Conservation (phyloP, 306 rosid species). For the Acacia melanoxylon region DNA sequence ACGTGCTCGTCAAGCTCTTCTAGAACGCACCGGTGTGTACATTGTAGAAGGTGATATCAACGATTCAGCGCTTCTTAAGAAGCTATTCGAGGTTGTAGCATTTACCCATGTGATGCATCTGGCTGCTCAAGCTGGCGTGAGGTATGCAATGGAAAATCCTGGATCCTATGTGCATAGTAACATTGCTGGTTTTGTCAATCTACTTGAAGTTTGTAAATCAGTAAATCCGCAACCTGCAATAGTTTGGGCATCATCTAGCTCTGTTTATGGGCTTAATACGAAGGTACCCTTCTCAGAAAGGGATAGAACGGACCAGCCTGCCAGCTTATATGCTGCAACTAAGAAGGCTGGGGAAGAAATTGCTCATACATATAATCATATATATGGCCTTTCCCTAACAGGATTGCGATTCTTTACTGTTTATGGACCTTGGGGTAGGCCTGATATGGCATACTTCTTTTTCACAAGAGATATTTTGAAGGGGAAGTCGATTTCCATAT, state of each 20-base stretch:
- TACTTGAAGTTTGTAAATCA: constrained; percentile 82
- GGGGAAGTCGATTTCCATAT: constrained; percentile 76
- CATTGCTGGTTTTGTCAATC: constrained; percentile 88
- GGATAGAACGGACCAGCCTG: constrained; percentile 92
- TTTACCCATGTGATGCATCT: constrained; percentile 98
- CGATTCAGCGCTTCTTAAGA: constrained; percentile 64
- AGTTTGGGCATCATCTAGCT: constrained; percentile 96
- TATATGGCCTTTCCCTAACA: constrained; percentile 87
- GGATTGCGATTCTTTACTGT: constrained; percentile 93
- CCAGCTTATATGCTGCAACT: constrained; percentile 93
- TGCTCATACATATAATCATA: constrained; percentile 93
- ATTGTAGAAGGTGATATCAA: constrained; percentile 94
- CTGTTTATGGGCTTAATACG: constrained; percentile 91
- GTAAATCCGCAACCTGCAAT: constrained; percentile 93
- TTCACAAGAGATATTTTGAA: constrained; percentile 86
- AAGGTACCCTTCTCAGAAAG: constrained; percentile 92
- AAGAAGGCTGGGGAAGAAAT: constrained; percentile 99
- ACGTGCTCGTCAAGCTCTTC: constrained; percentile 74
- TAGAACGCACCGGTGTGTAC: constrained; percentile 86
- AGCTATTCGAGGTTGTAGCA: constrained; percentile 88
- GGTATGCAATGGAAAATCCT: constrained; percentile 99
- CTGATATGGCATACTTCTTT: constrained; percentile 97
- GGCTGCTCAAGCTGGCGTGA: constrained; percentile 99
- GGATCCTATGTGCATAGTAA: constrained; percentile 94
- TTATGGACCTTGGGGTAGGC: constrained; percentile 99